Conservation (phyloP, 257 asterid genomes). For the Solanum tarijense region DNA sequence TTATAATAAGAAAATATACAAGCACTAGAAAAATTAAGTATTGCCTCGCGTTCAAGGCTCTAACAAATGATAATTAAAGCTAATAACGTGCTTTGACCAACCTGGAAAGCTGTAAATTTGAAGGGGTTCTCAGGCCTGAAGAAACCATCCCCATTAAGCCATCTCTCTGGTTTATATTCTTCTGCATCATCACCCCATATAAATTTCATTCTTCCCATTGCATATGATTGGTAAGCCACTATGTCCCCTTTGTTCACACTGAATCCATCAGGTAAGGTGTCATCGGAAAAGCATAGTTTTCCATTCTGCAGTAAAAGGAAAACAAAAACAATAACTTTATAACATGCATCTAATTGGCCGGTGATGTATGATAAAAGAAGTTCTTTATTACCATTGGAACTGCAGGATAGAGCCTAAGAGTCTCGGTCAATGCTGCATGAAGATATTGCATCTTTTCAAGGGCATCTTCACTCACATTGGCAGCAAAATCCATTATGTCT, state of each 20-base stretch:
- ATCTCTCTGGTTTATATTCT: slow-evolving; percentile 44
- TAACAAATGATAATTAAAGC: background rate
- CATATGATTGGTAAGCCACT: slow-evolving; percentile 39
- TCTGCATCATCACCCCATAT: slow-evolving; percentile 59
- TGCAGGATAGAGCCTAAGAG: slow-evolving; percentile 51
- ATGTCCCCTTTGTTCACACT: slow-evolving; percentile 48
- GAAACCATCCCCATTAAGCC: slow-evolving; percentile 39
- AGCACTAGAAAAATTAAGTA: background rate
- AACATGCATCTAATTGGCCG: background rate
- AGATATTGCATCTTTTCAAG: slow-evolving; percentile 51
- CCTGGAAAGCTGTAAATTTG: slow-evolving; percentile 55
- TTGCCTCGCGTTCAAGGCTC: background rate
- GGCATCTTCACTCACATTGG: slow-evolving; percentile 28
- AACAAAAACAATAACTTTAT: background rate
- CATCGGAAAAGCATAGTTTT: slow-evolving; percentile 20
- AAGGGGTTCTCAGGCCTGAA: slow-evolving; percentile 44
- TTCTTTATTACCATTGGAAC: slow-evolving; percentile 43
- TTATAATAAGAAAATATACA: background rate
- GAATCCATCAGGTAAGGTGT: slow-evolving; percentile 43
- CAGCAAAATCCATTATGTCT: slow-evolving; percentile 21
- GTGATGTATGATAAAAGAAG: background rate
- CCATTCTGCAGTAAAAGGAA: slow-evolving; percentile 17
- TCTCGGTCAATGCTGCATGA: slow-evolving; percentile 45
- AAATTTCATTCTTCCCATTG: slow-evolving; percentile 60
- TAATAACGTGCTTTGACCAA: background rate